These are phyloP conservation scores for Colletotrichum tamarilloi DNA, from an alignment of 2,329 filamentous ascomycete genomes.

Conservation along the genomic window DNA sequence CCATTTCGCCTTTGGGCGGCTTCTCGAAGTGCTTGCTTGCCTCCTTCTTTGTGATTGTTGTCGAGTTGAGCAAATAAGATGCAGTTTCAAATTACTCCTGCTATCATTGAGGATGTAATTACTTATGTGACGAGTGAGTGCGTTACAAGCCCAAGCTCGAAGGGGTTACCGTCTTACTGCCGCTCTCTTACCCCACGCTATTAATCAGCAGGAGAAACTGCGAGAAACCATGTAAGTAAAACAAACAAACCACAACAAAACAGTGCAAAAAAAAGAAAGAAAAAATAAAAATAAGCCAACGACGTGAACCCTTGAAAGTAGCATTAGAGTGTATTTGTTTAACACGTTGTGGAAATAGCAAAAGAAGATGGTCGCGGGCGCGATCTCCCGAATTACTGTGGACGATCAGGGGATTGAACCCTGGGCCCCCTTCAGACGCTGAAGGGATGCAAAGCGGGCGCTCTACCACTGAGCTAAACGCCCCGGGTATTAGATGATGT, in stretches of 20 bases:
- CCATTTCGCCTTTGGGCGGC: neutral
- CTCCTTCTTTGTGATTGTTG: neutral
- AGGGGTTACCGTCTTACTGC: too few relatives aligned
- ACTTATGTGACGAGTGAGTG: neutral
- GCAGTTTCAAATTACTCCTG: neutral
- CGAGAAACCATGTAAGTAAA: too few relatives aligned
- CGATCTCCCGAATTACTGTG: neutral
- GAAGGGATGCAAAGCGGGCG: constrained; percentile 6
- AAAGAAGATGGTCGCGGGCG: rapidly evolving
- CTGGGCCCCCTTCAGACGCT: constrained; percentile 12
- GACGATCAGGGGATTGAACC: constrained; percentile 20
- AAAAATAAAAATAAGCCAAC: too few relatives aligned
- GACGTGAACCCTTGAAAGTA: too few relatives aligned
- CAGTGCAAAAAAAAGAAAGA: too few relatives aligned
- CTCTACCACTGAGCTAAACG: constrained; percentile 13
- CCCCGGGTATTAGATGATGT: neutral
- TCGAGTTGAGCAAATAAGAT: neutral
- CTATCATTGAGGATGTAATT: too few relatives aligned
- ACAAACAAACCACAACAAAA: too few relatives aligned
- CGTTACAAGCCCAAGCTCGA: neutral
- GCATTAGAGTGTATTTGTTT: too few relatives aligned
- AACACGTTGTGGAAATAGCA: too few relatives aligned
- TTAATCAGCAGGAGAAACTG: too few relatives aligned
- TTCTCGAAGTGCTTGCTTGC: neutral
- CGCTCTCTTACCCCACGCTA: too few relatives aligned